A percentile compares a stretch with the other conserved stretches of the same genome.
phyloP scores from a whole-genome alignment of 2,329 filamentous ascomycete species.

The Neodidymelliopsis sp. region DNA sequence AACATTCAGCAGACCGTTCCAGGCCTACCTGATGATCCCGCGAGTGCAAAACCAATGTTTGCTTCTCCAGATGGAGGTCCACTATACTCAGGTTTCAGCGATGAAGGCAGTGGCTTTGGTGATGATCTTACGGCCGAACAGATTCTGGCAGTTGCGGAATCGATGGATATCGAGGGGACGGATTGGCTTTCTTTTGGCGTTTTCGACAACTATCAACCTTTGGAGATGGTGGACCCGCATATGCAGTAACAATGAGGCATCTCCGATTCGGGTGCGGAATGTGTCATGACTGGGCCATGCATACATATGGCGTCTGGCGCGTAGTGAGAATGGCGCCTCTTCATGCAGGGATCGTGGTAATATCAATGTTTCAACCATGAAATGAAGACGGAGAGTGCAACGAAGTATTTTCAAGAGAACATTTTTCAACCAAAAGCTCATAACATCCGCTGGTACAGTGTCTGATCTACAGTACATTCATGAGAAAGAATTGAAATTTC shows the following conservation, averaged over 20 bases:
- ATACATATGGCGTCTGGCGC: not conserved
- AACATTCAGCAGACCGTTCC: slow-evolving; percentile 1
- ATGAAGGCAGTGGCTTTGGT: slow-evolving; percentile 39
- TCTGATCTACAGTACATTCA: not conserved
- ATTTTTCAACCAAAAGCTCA: too few species aligned
- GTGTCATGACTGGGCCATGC: not conserved
- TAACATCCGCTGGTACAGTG: too few species aligned
- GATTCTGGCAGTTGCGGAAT: slow-evolving; percentile 58
- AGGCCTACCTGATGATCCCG: slow-evolving; percentile 14
- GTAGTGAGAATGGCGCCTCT: too few species aligned
- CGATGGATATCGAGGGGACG: slow-evolving; percentile 54
- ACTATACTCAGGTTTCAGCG: slow-evolving; percentile 28
- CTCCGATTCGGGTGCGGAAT: not conserved
- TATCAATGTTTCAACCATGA: too few species aligned
- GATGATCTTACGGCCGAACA: slow-evolving; percentile 55
- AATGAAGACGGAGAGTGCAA: too few species aligned
- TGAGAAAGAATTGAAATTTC: not conserved
- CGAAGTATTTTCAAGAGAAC: too few species aligned
- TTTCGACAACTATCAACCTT: slow-evolving; percentile 48
- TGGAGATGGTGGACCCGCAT: slow-evolving; percentile 23
- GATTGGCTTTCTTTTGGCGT: slow-evolving; percentile 59
- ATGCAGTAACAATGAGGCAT: slow-evolving; percentile 7
- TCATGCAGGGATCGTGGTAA: too few species aligned
- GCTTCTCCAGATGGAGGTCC: slow-evolving; percentile 17
- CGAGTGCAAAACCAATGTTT: slow-evolving; percentile 17